A percentile compares a stretch with the other conserved stretches of the same genome.
These are phyloP conservation scores for Mercurialis annua DNA, from an alignment of 345 rosid genomes.

Conservation along the genomic window DNA sequence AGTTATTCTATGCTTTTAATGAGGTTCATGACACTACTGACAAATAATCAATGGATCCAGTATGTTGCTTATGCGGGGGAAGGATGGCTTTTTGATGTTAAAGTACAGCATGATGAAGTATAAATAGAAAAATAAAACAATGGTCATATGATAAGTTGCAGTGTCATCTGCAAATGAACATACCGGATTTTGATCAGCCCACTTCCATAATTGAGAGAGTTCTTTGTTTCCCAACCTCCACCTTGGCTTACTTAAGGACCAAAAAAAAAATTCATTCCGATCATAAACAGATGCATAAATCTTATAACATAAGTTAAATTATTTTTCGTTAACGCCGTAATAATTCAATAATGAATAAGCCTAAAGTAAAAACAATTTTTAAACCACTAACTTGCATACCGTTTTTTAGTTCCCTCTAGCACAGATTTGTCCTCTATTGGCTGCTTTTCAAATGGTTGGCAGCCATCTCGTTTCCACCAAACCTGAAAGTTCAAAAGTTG, in stretches of 20 bases:
- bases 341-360: neutral
- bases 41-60: neutral
- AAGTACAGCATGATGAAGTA: neutral
- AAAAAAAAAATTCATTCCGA: neutral
- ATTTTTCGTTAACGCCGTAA: too few relatives aligned
- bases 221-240: constrained; percentile 96
- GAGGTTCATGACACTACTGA: neutral
- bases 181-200: constrained; percentile 96
- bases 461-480: constrained; percentile 99
- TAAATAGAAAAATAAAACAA: neutral
- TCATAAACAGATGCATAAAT: neutral
- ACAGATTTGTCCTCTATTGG: constrained; percentile 57
- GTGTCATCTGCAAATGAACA: constrained; percentile 14
- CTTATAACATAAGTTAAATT: too few relatives aligned
- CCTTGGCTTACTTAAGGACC: constrained; percentile 64
- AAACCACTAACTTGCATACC: constrained; percentile 40
- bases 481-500: constrained; percentile 44
- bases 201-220: constrained; percentile 96
- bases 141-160: neutral
- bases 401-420: constrained; percentile 64
- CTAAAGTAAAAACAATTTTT: constrained; percentile 3
- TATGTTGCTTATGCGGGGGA: neutral
- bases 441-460: constrained; percentile 93
- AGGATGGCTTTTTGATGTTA: neutral
- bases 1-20: neutral